Evolutionary conservation across 345 rosid species (phyloP), one percentile per base, ranked within the genome.

Genomic region (Aquilaria sinensis): DNA sequence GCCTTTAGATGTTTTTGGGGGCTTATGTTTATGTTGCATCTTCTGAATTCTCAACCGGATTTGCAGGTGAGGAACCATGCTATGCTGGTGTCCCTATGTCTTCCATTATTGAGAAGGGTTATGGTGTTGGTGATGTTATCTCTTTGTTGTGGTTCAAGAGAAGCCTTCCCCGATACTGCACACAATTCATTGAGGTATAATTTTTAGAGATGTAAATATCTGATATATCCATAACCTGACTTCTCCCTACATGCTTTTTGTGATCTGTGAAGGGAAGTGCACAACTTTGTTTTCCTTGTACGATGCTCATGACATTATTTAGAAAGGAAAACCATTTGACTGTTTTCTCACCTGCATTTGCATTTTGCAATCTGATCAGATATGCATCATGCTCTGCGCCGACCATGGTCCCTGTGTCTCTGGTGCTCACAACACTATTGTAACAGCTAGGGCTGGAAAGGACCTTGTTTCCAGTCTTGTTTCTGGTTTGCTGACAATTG

Each of bases 61-160:
- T 63, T 73, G 64, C 72, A 94, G 99, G 99, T 51, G 97, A 94
- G 72, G 99, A 94, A 76, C 99, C 99, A 47, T 86, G 96, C 84
- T 94, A 90, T 68, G 95, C 91, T 69, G 99, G 99, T 74, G 94
- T 93, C 62, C 98, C 97, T 11, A 93, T 93, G 97, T 90, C 99
- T 60, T 90, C 92, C 48, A 94, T 94, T 70, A 71, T 94, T 66
- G 99, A 94, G 73, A 88, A 71, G 68, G 97, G 97, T 60, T 80
- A 69, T 62, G 99, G 97, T 53, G 92, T 94, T 50, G 99, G 99
- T 70, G 99, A 94, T 72, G 97, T 90, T 70, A 88, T 94, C 70
- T 93, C 97, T 61, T 92, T 90, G 37, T 74, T 90, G 73, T 93
- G 98, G 98, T 93, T 90, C 83, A 90, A 93, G 58, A 93, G 97